phyloP scores from a whole-genome alignment of 2,329 filamentous ascomycete genomes.

The Botrytis porri region DNA sequence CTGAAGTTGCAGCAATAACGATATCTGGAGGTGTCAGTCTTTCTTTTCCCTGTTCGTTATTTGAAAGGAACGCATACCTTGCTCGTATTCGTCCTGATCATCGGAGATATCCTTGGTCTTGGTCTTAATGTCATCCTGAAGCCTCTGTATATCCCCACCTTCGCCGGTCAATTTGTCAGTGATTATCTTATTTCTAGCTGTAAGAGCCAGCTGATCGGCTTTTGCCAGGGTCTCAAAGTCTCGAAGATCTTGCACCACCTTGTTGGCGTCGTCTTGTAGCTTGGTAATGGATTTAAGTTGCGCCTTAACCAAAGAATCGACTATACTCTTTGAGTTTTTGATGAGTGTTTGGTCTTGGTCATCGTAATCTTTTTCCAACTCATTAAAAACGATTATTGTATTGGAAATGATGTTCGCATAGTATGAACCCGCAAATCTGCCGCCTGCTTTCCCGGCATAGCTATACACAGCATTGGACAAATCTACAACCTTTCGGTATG shows the following conservation, averaged over 20 bases:
- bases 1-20: too few relatives aligned
- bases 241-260: neutral
- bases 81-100: too few relatives aligned
- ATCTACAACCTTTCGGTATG: neutral
- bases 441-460: neutral
- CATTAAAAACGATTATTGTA: neutral
- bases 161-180: neutral
- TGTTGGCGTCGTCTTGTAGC: neutral
- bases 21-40: too few relatives aligned
- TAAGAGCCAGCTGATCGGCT: neutral
- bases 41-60: too few relatives aligned
- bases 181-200: neutral
- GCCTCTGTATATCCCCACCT: too few relatives aligned
- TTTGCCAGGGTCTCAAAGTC: neutral
- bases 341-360: neutral
- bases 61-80: too few relatives aligned
- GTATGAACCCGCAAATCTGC: neutral
- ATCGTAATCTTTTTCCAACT: neutral
- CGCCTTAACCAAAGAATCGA: too few relatives aligned
- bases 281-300: neutral
- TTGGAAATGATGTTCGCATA: neutral
- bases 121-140: too few relatives aligned
- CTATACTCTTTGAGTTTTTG: neutral
- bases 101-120: too few relatives aligned
- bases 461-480: neutral